Evolutionary conservation across 2,329 filamentous ascomycete genomes (phyloP).

Genomic region (Harringtonia lauricola): DNA sequence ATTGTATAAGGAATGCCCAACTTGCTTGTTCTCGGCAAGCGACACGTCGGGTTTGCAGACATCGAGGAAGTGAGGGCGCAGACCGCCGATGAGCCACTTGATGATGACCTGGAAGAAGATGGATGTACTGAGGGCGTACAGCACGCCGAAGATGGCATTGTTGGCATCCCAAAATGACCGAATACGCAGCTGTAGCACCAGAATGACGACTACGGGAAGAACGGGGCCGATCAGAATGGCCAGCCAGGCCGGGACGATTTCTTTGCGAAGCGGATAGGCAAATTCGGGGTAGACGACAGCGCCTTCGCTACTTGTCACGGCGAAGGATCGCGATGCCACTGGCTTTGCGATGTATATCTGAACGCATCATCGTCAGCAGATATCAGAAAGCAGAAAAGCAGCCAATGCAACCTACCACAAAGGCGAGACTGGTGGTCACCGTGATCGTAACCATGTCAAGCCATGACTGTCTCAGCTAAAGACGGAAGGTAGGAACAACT

Average conservation of each 20-base stretch:
- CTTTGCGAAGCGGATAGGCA: constrained; percentile 58
- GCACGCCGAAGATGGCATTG: constrained; percentile 57
- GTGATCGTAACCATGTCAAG: constrained; percentile 59
- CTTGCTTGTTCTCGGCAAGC: constrained; percentile 22
- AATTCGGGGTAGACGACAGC: constrained; percentile 61
- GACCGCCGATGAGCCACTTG: constrained; percentile 64
- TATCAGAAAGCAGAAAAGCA: constrained; percentile 42
- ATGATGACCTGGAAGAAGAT: constrained; percentile 70
- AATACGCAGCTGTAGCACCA: constrained; percentile 56
- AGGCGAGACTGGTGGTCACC: background rate
- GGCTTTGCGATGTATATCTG: constrained; percentile 54
- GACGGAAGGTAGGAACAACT: constrained; percentile 42
- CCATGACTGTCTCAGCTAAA: constrained; percentile 52
- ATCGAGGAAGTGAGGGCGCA: constrained; percentile 60
- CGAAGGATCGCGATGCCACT: constrained; percentile 57
- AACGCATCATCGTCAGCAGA: too few species aligned
- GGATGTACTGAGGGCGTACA: constrained; percentile 59
- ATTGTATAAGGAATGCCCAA: constrained; percentile 29
- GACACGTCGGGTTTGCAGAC: constrained; percentile 54
- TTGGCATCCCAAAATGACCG: constrained; percentile 61
- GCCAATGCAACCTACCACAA: constrained; percentile 50
- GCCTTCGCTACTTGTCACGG: constrained; percentile 53
- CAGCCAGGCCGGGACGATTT: constrained; percentile 61
- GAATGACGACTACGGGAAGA: constrained; percentile 52
- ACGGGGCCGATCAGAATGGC: constrained; percentile 55